A percentile compares a stretch with the other conserved stretches of the same genome.
Conservation (phyloP, 2,329 filamentous ascomycete genomes). For the Dothidotthia symphoricarpi region DNA sequence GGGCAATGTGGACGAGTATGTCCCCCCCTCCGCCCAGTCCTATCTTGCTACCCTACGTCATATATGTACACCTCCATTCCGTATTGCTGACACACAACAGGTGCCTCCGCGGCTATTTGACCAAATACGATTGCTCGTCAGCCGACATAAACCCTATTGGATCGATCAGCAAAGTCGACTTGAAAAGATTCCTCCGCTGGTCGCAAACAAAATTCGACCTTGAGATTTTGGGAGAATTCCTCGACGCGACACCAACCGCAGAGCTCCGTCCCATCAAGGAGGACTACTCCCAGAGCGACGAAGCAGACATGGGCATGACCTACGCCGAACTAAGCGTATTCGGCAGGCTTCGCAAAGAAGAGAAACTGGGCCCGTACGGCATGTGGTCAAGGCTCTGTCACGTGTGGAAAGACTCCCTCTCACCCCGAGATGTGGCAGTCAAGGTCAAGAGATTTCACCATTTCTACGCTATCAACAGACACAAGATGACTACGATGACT, state of each 20-base stretch:
- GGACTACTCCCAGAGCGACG: conserved; percentile 59
- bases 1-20: conserved; percentile 55
- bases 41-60: neutral
- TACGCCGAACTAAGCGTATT: conserved; percentile 56
- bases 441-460: conserved; percentile 49
- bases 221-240: conserved; percentile 64
- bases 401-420: too few species aligned
- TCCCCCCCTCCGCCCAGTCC: neutral
- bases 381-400: too few species aligned
- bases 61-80: too few species aligned
- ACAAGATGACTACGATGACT: conserved; percentile 31
- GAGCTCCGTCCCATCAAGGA: conserved; percentile 63
- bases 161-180: conserved; percentile 62
- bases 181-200: conserved; percentile 71
- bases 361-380: conserved; percentile 49
- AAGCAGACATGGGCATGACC: conserved; percentile 52
- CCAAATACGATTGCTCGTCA: conserved; percentile 66
- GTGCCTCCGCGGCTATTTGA: conserved; percentile 58
- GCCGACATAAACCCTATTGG: conserved; percentile 58
- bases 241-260: conserved; percentile 51
- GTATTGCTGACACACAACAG: conserved; percentile 39
- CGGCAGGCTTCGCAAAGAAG: conserved; percentile 55
- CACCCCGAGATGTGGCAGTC: conserved; percentile 45
- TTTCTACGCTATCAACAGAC: conserved; percentile 38
- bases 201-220: conserved; percentile 54